Base-by-base conservation (phyloP, 805 yeast species). In the Monosporozyma yasuniensis region DNA sequence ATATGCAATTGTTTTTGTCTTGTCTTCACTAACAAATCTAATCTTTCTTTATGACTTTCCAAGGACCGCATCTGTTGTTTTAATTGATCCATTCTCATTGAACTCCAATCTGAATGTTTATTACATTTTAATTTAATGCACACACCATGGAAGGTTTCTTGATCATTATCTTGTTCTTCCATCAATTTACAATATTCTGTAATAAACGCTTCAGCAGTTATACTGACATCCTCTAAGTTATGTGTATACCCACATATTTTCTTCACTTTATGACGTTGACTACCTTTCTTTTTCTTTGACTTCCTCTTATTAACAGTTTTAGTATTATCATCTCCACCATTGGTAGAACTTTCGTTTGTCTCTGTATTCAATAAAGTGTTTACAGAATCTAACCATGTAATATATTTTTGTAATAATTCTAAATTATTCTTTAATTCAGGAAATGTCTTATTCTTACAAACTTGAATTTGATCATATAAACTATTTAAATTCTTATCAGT, bases 371-470 rank as follows among this genome's bases (percentile, higher is more conserved):
- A 19, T 11, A 11, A 4, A n/a, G 6, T 46, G 38, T 60, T 65
- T 6, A 63, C 53, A 3, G 52, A 48, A 10, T 55, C 56, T 16
- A 65, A 46, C 68, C 68, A 56, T 2, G 73, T 71, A 47, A 74
- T 45, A 47, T 63, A 64, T 4, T 39, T 48, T 12, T 55, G 54
- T 11, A 65, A 48, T 10, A 28, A 12, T 11, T 48, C 52, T 8
- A 58, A 42, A 23, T 48, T 48, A 2, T 52, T 25, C 25, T 54
- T 52, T 3, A 57, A 38, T 14, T 43, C 44, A 4, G 61, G 58
- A 7, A 53, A 44, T 6, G 58, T 55, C 35, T 44, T 47, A 11
- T 50, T 50, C n/a, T 52, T 50, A 38, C 53, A 46, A 8, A 54
- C 56, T 9, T 44, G 39, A 19, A 46, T 38, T n/a, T 56, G 52